A percentile compares a stretch with the other conserved stretches of the same genome.
Evolutionary conservation across 1,284 basidiomycete species (phyloP).

Genomic region (Inonotus hispidus): DNA sequence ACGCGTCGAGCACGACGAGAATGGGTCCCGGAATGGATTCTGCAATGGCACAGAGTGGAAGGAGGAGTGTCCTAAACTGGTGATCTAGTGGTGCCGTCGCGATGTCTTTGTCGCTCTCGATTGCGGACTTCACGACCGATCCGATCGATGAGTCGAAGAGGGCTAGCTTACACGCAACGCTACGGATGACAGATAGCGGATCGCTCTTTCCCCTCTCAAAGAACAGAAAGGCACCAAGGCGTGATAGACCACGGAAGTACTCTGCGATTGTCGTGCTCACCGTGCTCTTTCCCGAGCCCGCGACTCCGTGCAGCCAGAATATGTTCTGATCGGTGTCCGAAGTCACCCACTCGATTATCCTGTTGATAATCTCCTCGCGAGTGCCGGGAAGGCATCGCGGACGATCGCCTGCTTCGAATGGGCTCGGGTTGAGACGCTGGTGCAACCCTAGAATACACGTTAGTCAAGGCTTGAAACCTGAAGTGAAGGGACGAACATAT

Average conservation of each 20-base stretch:
- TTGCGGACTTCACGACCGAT: neutral
- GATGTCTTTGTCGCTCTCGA: neutral
- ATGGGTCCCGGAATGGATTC: neutral
- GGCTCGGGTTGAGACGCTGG: neutral
- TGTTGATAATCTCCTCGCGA: neutral
- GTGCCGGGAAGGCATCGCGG: slow-evolving; percentile 11
- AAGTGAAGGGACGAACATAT: neutral
- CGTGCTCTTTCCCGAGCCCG: slow-evolving; percentile 26
- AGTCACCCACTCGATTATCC: neutral
- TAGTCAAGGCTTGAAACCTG: neutral
- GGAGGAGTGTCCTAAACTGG: slow-evolving; percentile 2
- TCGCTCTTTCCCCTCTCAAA: slow-evolving; percentile 18
- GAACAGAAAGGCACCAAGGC: slow-evolving; percentile 17
- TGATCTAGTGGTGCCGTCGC: neutral
- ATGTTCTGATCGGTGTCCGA: neutral
- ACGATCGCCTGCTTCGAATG: slow-evolving; percentile 1
- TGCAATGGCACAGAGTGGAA: neutral
- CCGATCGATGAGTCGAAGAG: slow-evolving; percentile 16
- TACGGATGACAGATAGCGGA: slow-evolving; percentile 19
- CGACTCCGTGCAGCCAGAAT: slow-evolving; percentile 26
- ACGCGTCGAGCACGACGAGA: slow-evolving; percentile 6
- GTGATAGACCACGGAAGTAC: neutral
- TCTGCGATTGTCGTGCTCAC: slow-evolving; percentile 21
- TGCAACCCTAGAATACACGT: neutral
- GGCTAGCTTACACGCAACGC: slow-evolving; percentile 21